phyloP scores from a whole-genome alignment of 2,329 filamentous ascomycete genomes.

The Xylaria sp. region DNA sequence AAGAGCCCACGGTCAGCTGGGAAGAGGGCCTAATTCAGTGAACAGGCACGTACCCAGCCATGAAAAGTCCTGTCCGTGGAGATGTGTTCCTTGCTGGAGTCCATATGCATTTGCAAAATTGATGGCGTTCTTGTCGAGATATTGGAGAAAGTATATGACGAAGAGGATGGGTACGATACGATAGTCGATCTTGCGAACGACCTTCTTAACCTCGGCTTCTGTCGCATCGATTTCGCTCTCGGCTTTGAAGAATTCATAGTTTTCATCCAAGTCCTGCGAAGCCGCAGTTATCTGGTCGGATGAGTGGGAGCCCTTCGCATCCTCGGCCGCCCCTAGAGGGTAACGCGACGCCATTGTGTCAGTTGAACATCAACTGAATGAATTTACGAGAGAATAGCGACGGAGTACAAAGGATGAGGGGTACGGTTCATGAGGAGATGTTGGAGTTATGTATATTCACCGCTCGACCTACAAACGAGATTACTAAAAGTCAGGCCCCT shows the following conservation, averaged over 20 bases:
- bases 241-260: conserved; percentile 48
- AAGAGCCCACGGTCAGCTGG: conserved; percentile 21
- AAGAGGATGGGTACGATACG: conserved; percentile 49
- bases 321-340: conserved; percentile 25
- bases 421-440: conserved; percentile 3
- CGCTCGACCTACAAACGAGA: conserved; percentile 6
- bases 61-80: conserved; percentile 62
- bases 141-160: conserved; percentile 51
- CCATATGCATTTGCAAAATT: conserved; percentile 64
- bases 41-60: conserved; percentile 55
- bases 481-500: conserved; percentile 13
- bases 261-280: conserved; percentile 48
- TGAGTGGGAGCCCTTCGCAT: conserved; percentile 18
- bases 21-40: conserved; percentile 52
- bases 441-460: conserved; percentile 30
- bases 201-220: conserved; percentile 46
- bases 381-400: neutral
- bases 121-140: conserved; percentile 57
- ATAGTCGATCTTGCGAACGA: conserved; percentile 50
- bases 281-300: conserved; percentile 37
- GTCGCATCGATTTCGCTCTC: conserved; percentile 42
- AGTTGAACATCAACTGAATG: neutral
- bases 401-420: neutral
- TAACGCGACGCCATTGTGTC: conserved; percentile 34
- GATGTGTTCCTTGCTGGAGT: conserved; percentile 58